A percentile compares a stretch with the other conserved stretches of the same genome.
Conservation (phyloP, 2,329 filamentous ascomycete genomes). For the Kalmusia sp. region DNA sequence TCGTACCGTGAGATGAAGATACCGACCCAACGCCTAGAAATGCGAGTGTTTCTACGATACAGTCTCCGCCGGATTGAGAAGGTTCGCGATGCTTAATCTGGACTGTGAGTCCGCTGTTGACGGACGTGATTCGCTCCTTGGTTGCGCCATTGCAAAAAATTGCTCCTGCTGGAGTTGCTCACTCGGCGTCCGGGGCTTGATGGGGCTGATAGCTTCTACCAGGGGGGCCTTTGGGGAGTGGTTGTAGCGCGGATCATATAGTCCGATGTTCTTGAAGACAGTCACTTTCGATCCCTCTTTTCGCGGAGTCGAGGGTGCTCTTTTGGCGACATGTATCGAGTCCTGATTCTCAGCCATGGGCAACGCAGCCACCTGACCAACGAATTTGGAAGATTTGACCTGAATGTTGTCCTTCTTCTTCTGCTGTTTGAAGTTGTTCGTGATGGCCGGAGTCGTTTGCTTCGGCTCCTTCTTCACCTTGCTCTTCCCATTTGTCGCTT, state of each 20-base stretch:
- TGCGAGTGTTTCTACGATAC: constrained; percentile 16
- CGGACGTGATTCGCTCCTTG: constrained; percentile 32
- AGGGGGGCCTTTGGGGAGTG: constrained; percentile 33
- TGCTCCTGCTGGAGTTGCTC: constrained; percentile 35
- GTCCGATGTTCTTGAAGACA: constrained; percentile 35
- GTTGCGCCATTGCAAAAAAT: constrained; percentile 13
- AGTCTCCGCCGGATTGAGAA: constrained; percentile 10
- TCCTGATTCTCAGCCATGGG: constrained; percentile 23
- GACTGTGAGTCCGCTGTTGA: constrained; percentile 33
- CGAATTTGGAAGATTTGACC: constrained; percentile 17
- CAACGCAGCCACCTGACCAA: constrained; percentile 9
- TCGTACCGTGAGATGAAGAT: constrained; percentile 6
- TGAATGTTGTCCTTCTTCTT: constrained; percentile 35
- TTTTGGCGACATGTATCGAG: constrained; percentile 18
- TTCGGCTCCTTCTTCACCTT: constrained; percentile 35
- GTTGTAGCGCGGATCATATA: constrained; percentile 41
- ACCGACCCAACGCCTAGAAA: constrained; percentile 29
- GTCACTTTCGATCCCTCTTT: constrained; percentile 25
- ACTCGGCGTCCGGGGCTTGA: constrained; percentile 35
- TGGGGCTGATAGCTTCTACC: constrained; percentile 38
- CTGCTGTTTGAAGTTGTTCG: constrained; percentile 36
- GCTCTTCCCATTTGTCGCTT: constrained; percentile 28
- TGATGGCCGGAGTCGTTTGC: constrained; percentile 32
- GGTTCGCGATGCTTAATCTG: constrained; percentile 2
- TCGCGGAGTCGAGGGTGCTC: constrained; percentile 26